phyloP scores from a whole-genome alignment of 1,139 yeast species.

The Kurtzmaniella natalensis region DNA sequence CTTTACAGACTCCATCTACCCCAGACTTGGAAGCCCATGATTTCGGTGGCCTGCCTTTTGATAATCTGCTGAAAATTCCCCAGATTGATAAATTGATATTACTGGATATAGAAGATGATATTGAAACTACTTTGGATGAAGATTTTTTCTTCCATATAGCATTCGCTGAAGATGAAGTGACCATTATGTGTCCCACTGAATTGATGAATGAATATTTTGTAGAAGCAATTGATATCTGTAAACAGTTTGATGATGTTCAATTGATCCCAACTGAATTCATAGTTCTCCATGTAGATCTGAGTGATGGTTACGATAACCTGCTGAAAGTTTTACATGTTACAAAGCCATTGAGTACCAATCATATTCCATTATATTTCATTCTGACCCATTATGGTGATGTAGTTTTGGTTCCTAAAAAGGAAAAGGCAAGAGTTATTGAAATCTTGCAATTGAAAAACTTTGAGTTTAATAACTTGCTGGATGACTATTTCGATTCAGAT shows the following conservation, averaged over 20 bases:
- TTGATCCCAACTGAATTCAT: slow-evolving; percentile 46
- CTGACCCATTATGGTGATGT: slow-evolving; percentile 66
- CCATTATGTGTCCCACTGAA: slow-evolving; percentile 45
- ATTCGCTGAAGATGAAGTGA: slow-evolving; percentile 53
- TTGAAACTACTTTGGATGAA: slow-evolving; percentile 21
- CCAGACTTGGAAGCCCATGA: neutral
- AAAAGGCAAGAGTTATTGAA: slow-evolving; percentile 40
- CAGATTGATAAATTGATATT: slow-evolving; percentile 5
- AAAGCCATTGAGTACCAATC: slow-evolving; percentile 54
- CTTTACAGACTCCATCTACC: neutral
- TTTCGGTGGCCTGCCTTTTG: slow-evolving; percentile 14
- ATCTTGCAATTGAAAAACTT: slow-evolving; percentile 43
- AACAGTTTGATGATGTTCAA: slow-evolving; percentile 29
- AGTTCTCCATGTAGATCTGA: slow-evolving; percentile 58
- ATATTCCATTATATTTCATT: slow-evolving; percentile 57
- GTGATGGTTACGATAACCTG: slow-evolving; percentile 52
- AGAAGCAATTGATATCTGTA: slow-evolving; percentile 29
- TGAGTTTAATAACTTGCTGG: slow-evolving; percentile 39
- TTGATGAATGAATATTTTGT: slow-evolving; percentile 34
- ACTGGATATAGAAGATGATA: slow-evolving; percentile 14
- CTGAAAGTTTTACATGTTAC: slow-evolving; percentile 55
- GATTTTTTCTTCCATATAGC: slow-evolving; percentile 48
- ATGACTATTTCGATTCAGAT: slow-evolving; percentile 28
- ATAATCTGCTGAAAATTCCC: slow-evolving; percentile 4
- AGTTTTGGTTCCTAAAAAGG: slow-evolving; percentile 52